Conservation (phyloP, 1,139 yeast genomes). For the Blastobotrys illinoisensis region DNA sequence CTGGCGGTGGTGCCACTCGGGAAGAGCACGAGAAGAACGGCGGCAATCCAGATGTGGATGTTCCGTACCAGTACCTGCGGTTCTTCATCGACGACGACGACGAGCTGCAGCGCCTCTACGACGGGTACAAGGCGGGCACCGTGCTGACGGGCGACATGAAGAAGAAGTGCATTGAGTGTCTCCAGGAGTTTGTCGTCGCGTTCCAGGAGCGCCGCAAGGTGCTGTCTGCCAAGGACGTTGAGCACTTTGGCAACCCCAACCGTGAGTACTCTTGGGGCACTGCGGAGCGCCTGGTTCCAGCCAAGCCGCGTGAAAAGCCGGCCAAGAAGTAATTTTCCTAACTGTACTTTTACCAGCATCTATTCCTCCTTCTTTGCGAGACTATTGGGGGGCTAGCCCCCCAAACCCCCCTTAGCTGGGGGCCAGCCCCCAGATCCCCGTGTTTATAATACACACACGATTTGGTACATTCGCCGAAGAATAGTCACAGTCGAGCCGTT, state of each 20-base stretch:
- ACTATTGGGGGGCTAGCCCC: too few relatives aligned
- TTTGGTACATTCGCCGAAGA: too few relatives aligned
- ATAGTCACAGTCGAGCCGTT: too few relatives aligned
- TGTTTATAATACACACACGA: too few relatives aligned
- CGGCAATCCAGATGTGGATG: conserved; percentile 94
- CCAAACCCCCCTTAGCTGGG: too few relatives aligned
- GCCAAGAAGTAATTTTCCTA: not conserved
- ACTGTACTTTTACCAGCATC: not conserved
- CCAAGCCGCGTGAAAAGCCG: conserved; percentile 36
- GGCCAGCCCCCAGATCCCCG: too few relatives aligned
- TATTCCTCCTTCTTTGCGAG: too few relatives aligned
- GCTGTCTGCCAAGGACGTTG: conserved; percentile 63
- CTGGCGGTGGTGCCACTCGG: conserved; percentile 84
- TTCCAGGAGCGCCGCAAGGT: conserved; percentile 75
- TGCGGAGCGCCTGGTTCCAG: conserved; percentile 64
- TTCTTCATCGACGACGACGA: conserved; percentile 89
- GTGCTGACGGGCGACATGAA: conserved; percentile 91
- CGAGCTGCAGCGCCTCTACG: conserved; percentile 56
- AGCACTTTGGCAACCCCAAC: conserved; percentile 68
- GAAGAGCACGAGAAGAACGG: conserved; percentile 89
- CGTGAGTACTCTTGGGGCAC: conserved; percentile 72
- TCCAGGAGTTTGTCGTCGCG: conserved; percentile 69
- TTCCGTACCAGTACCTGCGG: conserved; percentile 85
- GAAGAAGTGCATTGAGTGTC: conserved; percentile 71
- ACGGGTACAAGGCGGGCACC: conserved; percentile 72